Evolutionary conservation across 176 grass and related monocot genomes (phyloP).

Genomic region (Poa pratensis): DNA sequence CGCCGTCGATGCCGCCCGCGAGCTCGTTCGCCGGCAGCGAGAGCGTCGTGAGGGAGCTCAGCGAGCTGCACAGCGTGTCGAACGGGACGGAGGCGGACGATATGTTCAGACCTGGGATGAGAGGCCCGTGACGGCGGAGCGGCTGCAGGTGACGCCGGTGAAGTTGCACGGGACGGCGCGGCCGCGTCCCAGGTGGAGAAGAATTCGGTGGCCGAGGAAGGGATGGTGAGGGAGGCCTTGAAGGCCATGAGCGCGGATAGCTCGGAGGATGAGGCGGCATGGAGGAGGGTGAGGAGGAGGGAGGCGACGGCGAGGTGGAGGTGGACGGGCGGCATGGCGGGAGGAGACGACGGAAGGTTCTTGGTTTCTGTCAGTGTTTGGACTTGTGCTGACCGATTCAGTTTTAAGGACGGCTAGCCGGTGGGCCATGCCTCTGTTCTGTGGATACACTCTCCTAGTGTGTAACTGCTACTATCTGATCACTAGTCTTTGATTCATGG

Average conservation of each 20-base stretch:
- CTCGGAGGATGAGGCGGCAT: constrained; percentile 33
- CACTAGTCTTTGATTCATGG: too few relatives aligned
- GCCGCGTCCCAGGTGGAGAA: constrained; percentile 60
- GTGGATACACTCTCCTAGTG: neutral
- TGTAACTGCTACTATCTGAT: too few relatives aligned
- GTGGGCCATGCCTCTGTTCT: neutral
- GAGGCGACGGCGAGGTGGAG: constrained; percentile 22
- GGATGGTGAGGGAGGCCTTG: constrained; percentile 57
- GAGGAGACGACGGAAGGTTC: neutral
- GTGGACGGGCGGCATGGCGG: constrained; percentile 49
- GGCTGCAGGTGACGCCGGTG: constrained; percentile 54
- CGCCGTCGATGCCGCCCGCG: constrained; percentile 41
- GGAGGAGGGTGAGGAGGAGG: neutral
- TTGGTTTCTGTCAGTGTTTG: constrained; percentile 34
- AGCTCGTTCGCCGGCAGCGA: constrained; percentile 62
- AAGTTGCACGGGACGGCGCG: constrained; percentile 50
- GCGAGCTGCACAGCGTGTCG: constrained; percentile 45
- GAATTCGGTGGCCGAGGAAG: neutral
- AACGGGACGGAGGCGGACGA: constrained; percentile 39
- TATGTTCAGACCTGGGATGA: neutral
- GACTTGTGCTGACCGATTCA: neutral
- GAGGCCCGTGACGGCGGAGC: constrained; percentile 40
- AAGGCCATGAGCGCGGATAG: constrained; percentile 52
- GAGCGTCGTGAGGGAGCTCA: constrained; percentile 47
- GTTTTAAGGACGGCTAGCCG: constrained; percentile 18